Base-by-base conservation (phyloP, 2,329 filamentous ascomycete species). In the Hymenotorrendiella dingleyae region DNA sequence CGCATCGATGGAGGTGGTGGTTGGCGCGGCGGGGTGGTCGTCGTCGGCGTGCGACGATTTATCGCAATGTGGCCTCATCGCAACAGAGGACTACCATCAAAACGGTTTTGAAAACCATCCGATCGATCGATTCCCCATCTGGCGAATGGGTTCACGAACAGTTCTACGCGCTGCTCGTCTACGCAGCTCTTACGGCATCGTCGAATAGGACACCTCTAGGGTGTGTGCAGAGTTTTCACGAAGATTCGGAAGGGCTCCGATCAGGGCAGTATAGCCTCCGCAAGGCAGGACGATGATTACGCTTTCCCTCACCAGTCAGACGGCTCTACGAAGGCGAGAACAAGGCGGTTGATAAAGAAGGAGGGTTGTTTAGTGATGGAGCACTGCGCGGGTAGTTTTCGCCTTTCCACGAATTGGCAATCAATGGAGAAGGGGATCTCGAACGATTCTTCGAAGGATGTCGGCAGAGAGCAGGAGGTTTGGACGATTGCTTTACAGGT, bases 71-170 rank as follows among this genome's bases (percentile, higher is more conserved):
- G 30, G 16, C 42, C 22, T 35, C 21, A 43, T 21, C 34, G 42
- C 42, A 48, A 48, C 42, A 48, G 42, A 48, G 46, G 42, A 45
- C 42, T 48, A 35, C 37, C 38, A 42, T 9, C 42, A 42, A 48
- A 48, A 38, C 40, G 32, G 46, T 29, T 45, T 42, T 42, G 12
- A 47, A 47, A 47, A 44, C 45, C 41, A 47, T 41, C 45, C 45
- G 41, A 36, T 40, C 27, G 35, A 33, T 32, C 30, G 29, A 34
- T 36, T 45, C 36, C 37, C 34, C 40, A 41, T 35, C 33, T 47
- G 16, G 40, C 23, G 34, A 47, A 17, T 35, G 40, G 40, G 45
- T 32, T 36, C 40, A 16, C 36, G n/a, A 40, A 30, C 24, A 43
- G 21, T 34, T 35, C 36, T 43, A 36, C 30, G 28, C 36, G 16